Conservation (phyloP, 2,329 filamentous ascomycete genomes). For the Paradendryphiella salina region DNA sequence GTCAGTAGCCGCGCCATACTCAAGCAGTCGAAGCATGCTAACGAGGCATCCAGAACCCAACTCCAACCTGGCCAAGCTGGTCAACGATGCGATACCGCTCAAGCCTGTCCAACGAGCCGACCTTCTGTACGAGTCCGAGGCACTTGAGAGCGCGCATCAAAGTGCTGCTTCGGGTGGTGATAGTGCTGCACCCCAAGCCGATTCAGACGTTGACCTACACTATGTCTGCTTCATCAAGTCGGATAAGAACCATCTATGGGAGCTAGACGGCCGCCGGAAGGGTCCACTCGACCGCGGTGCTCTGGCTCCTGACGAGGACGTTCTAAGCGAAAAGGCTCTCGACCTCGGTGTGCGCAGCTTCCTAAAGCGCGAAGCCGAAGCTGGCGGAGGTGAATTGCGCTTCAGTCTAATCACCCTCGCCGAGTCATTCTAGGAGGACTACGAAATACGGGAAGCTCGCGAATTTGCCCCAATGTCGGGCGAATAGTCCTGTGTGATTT, state of each 20-base stretch:
- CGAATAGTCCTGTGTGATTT: background rate
- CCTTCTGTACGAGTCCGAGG: slow-evolving; percentile 74
- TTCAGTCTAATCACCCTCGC: slow-evolving; percentile 67
- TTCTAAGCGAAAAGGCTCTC: slow-evolving; percentile 70
- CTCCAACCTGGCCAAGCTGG: slow-evolving; percentile 65
- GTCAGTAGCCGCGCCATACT: slow-evolving; percentile 20
- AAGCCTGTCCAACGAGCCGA: slow-evolving; percentile 67
- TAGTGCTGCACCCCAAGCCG: slow-evolving; percentile 74
- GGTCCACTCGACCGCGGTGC: slow-evolving; percentile 68
- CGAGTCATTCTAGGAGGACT: slow-evolving; percentile 52
- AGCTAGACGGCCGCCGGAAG: slow-evolving; percentile 74
- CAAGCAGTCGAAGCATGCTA: slow-evolving; percentile 10
- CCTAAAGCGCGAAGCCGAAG: slow-evolving; percentile 59
- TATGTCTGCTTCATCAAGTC: slow-evolving; percentile 93
- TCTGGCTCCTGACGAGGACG: slow-evolving; percentile 52
- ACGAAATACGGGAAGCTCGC: background rate
- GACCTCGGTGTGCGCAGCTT: slow-evolving; percentile 68
- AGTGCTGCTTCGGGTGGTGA: slow-evolving; percentile 76
- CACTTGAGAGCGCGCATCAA: slow-evolving; percentile 76
- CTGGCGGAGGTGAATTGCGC: slow-evolving; percentile 61
- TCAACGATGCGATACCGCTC: slow-evolving; percentile 71
- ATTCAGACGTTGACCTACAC: slow-evolving; percentile 87
- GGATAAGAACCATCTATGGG: slow-evolving; percentile 70
- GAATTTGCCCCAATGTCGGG: background rate
- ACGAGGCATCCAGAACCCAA: slow-evolving; percentile 45